Evolutionary conservation across 495 filamentous ascomycete species (phyloP).

Genomic region (Penicillium steckii): DNA sequence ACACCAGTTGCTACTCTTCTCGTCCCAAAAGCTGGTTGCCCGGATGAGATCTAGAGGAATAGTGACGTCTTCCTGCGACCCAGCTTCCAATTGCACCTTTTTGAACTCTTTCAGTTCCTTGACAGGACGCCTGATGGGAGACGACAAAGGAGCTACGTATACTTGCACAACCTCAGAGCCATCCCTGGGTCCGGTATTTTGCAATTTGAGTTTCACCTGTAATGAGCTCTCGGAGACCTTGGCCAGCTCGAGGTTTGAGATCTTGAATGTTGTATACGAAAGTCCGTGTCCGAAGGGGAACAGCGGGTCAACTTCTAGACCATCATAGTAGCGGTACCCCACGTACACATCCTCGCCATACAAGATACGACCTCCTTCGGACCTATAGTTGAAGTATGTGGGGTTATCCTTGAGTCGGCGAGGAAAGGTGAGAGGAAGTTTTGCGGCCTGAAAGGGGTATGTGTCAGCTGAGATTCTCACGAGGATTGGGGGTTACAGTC

Average conservation of each 20-base stretch:
- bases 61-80: background rate
- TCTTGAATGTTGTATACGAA: conserved; percentile 72
- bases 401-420: conserved; percentile 62
- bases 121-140: conserved; percentile 11
- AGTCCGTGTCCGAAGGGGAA: conserved; percentile 83
- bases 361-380: conserved; percentile 66
- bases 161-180: background rate
- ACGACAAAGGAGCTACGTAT: background rate
- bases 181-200: conserved; percentile 6
- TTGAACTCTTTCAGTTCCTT: conserved; percentile 24
- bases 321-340: conserved; percentile 78
- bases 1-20: conserved; percentile 10
- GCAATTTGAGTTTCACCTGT: background rate
- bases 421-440: conserved; percentile 61
- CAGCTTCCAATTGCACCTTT: conserved; percentile 13
- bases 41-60: conserved; percentile 7
- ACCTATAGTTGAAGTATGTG: conserved; percentile 68
- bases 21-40: conserved; percentile 22
- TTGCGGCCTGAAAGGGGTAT: conserved; percentile 36
- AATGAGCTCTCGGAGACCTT: conserved; percentile 5
- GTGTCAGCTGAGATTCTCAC: background rate
- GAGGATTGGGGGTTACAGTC: background rate
- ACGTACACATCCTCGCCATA: conserved; percentile 78
- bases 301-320: conserved; percentile 54
- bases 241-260: conserved; percentile 47